Conservation (phyloP, 2,329 filamentous ascomycete genomes). For the Trichoderma aggressivum region DNA sequence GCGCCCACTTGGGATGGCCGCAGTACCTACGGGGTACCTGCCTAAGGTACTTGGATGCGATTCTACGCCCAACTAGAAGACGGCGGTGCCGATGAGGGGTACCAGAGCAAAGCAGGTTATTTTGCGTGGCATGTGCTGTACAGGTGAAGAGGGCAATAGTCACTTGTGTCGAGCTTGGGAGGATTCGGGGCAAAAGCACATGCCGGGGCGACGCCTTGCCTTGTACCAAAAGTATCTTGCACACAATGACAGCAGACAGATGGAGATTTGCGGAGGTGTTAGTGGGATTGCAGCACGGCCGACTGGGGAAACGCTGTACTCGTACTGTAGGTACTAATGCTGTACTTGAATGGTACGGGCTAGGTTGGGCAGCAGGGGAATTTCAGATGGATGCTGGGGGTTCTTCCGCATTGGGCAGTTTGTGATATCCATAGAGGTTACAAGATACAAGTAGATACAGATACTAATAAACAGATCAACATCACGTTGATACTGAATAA, state of each 20-base stretch:
- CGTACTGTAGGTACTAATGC: neutral
- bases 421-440: neutral
- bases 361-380: neutral
- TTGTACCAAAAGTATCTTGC: neutral
- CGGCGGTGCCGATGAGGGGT: neutral
- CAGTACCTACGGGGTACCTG: neutral
- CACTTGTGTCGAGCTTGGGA: neutral
- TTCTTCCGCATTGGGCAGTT: neutral
- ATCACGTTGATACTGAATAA: neutral
- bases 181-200: neutral
- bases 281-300: neutral
- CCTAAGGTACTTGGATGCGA: neutral
- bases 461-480: neutral
- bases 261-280: constrained; percentile 8
- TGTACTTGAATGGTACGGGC: neutral
- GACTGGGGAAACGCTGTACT: neutral
- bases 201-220: neutral
- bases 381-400: neutral
- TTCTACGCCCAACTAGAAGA: neutral
- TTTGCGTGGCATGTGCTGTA: neutral
- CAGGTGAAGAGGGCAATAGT: neutral
- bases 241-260: neutral
- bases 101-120: neutral
- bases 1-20: neutral
- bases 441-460: neutral